Conservation (phyloP, 2,329 filamentous ascomycete genomes). For the Venturia aucupariae region DNA sequence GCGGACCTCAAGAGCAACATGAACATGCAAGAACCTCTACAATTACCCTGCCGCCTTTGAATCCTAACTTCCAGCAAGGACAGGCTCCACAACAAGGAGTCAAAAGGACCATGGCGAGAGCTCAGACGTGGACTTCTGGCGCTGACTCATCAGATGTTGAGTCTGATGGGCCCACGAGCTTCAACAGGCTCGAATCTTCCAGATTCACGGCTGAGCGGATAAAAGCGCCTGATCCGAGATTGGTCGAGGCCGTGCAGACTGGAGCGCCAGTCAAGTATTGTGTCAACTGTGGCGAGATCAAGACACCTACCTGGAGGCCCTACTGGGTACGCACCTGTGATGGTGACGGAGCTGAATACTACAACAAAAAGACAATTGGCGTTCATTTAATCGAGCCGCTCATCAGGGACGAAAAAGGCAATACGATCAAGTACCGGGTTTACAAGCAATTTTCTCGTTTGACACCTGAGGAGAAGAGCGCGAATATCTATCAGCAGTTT, state of each 20-base stretch:
- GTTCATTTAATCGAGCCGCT: constrained; percentile 63
- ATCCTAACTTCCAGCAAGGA: neutral
- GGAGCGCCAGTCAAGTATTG: constrained; percentile 86
- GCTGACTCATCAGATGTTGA: constrained; percentile 10
- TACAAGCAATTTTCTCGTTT: constrained; percentile 60
- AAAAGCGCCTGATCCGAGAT: constrained; percentile 50
- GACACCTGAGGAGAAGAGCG: constrained; percentile 53
- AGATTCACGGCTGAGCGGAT: constrained; percentile 42
- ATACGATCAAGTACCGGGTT: constrained; percentile 59
- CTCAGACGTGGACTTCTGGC: constrained; percentile 11
- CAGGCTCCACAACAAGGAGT: neutral
- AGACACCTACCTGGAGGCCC: constrained; percentile 93
- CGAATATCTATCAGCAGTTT: constrained; percentile 54
- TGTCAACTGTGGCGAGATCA: constrained; percentile 85
- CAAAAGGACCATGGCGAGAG: neutral
- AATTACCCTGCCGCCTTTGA: neutral
- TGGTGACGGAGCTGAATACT: constrained; percentile 60
- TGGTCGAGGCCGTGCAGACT: constrained; percentile 54
- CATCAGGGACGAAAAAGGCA: constrained; percentile 52
- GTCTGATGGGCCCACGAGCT: constrained; percentile 2
- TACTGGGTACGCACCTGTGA: constrained; percentile 71
- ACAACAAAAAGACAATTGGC: constrained; percentile 64
- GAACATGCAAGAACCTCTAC: neutral
- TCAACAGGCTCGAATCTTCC: constrained; percentile 18
- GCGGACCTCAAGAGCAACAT: neutral